Evolutionary conservation across 768 basidiomycete species (phyloP).

Genomic region (Naganishia vaughanmartiniae): DNA sequence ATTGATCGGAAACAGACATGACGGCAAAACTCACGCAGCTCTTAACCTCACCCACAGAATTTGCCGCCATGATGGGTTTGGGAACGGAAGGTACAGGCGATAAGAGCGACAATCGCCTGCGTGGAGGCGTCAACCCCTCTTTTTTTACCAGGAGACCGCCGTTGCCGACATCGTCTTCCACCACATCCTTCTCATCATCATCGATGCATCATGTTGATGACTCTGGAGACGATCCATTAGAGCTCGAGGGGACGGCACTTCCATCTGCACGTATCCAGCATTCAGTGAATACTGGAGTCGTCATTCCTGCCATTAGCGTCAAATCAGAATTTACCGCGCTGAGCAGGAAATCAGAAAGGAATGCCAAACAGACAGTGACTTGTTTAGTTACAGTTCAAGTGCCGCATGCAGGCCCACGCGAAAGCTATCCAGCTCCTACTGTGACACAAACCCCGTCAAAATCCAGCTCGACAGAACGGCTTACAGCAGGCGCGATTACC

Average conservation of each 20-base stretch:
- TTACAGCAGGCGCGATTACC: not conserved
- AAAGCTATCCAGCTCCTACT: constrained; percentile 36
- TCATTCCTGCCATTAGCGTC: constrained; percentile 89
- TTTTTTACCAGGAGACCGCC: not conserved
- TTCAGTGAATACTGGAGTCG: constrained; percentile 59
- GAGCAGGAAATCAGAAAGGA: constrained; percentile 62
- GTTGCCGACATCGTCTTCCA: constrained; percentile 2
- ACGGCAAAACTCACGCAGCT: not conserved
- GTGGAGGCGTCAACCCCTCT: not conserved
- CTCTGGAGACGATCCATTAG: constrained; percentile 80
- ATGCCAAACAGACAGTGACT: constrained; percentile 76
- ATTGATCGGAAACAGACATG: not conserved
- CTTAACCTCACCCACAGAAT: not conserved
- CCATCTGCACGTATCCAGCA: constrained; percentile 11
- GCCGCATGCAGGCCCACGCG: constrained; percentile 55
- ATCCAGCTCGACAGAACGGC: not conserved
- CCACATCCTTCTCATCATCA: constrained; percentile 23
- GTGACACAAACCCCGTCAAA: not conserved
- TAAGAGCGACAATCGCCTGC: not conserved
- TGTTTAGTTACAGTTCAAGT: constrained; percentile 93
- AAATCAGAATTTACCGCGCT: constrained; percentile 85
- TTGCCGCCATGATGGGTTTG: constrained; percentile 32
- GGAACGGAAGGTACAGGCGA: not conserved
- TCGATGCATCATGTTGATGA: constrained; percentile 60
- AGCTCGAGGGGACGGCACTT: constrained; percentile 53